Conservation (phyloP, 345 rosid species). For the Eutrema heterophyllum region DNA sequence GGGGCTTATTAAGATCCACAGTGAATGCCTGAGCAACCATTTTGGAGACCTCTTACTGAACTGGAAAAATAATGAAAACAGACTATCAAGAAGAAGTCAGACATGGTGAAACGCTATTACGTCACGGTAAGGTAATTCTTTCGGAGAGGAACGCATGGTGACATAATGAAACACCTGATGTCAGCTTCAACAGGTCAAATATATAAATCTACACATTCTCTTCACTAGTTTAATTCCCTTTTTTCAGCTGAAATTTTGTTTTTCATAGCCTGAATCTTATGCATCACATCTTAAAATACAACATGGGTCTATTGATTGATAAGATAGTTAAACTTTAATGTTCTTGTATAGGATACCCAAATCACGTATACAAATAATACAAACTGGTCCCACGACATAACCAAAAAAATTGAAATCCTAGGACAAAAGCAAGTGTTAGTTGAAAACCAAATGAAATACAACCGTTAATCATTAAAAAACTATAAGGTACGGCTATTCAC, state of each 20-base stretch:
- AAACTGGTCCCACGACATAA: slow-evolving; percentile 12
- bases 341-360: not conserved
- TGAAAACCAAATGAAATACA: not conserved
- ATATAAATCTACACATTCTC: not conserved
- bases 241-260: not conserved
- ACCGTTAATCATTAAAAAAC: slow-evolving; percentile 1
- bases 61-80: not conserved
- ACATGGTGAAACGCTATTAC: not conserved
- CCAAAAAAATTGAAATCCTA: not conserved
- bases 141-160: not conserved
- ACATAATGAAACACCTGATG: slow-evolving; percentile 1
- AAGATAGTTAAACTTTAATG: not conserved
- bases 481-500: not conserved
- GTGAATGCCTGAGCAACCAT: slow-evolving; percentile 45
- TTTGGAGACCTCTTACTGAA: slow-evolving; percentile 14
- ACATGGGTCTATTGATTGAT: not conserved
- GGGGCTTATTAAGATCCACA: slow-evolving; percentile 47
- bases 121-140: not conserved
- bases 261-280: not conserved
- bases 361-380: not conserved
- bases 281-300: not conserved
- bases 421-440: slow-evolving; percentile 17
- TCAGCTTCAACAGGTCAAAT: not conserved
- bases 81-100: not conserved
- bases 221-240: not conserved